Conservation (phyloP, 1,284 basidiomycete species). For the Pisolithus thermaeus region DNA sequence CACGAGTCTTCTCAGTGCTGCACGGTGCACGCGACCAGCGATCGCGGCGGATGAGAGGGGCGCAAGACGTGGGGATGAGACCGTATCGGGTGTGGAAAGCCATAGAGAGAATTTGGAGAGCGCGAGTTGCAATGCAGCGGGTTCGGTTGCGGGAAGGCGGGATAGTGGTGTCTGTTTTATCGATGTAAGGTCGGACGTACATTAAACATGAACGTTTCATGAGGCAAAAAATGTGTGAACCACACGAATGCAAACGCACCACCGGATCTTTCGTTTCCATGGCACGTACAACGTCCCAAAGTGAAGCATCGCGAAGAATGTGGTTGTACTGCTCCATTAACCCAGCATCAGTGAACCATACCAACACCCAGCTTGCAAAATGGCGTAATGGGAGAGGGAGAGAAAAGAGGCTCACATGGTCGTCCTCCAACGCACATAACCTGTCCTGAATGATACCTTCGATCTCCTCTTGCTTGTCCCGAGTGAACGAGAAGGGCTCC, state of each 20-base stretch:
- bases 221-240: too few relatives aligned
- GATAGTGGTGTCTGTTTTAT: slow-evolving; percentile 65
- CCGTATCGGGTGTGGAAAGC: slow-evolving; percentile 64
- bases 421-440: slow-evolving; percentile 63
- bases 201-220: neutral
- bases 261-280: slow-evolving; percentile 49
- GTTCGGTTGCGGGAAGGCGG: slow-evolving; percentile 51
- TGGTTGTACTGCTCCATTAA: slow-evolving; percentile 53
- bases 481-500: slow-evolving; percentile 70
- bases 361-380: neutral
- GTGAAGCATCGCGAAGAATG: slow-evolving; percentile 69
- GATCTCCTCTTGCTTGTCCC: slow-evolving; percentile 52
- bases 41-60: slow-evolving; percentile 65
- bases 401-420: slow-evolving; percentile 60
- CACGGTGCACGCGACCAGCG: slow-evolving; percentile 67
- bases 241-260: slow-evolving; percentile 35
- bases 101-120: slow-evolving; percentile 61
- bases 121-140: slow-evolving; percentile 46
- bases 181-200: neutral
- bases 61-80: slow-evolving; percentile 74
- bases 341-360: neutral
- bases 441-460: slow-evolving; percentile 58
- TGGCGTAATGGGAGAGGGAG: too few relatives aligned
- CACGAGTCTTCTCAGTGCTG: slow-evolving; percentile 63
- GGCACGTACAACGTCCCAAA: slow-evolving; percentile 58